phyloP scores from a whole-genome alignment of 2,329 filamentous ascomycete species.

The Nothomitra cinnamomea region DNA sequence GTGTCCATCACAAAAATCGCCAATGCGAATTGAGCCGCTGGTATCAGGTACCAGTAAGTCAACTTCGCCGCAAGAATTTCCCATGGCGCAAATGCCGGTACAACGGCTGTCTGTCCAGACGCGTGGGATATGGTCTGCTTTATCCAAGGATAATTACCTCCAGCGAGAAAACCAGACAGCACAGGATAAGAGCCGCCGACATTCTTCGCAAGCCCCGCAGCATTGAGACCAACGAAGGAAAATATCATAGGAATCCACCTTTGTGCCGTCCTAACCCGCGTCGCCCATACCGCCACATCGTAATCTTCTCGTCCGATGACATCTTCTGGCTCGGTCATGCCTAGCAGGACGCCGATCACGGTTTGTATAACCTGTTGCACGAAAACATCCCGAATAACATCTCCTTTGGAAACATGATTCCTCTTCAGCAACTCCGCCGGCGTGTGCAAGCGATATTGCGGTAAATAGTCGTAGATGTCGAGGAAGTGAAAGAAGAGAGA shows the following conservation, averaged over 20 bases:
- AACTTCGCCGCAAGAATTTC: conserved; percentile 57
- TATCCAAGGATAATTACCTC: conserved; percentile 64
- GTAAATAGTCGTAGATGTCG: conserved; percentile 70
- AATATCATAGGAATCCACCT: conserved; percentile 58
- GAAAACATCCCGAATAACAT: conserved; percentile 80
- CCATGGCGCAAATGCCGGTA: conserved; percentile 68
- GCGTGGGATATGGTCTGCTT: conserved; percentile 38
- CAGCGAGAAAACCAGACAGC: conserved; percentile 58
- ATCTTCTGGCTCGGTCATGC: conserved; percentile 55
- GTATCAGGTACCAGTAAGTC: conserved; percentile 66
- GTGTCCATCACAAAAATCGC: conserved; percentile 72
- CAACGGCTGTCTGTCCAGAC: conserved; percentile 27
- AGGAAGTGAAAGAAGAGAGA: conserved; percentile 78
- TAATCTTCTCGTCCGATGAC: conserved; percentile 65
- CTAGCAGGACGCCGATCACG: conserved; percentile 47
- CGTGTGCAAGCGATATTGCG: conserved; percentile 85
- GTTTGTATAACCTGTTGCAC: conserved; percentile 86
- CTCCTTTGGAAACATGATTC: conserved; percentile 70
- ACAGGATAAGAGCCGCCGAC: conserved; percentile 53
- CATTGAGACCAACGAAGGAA: conserved; percentile 57
- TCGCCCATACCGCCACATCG: conserved; percentile 81
- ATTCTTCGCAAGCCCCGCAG: conserved; percentile 56
- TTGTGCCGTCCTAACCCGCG: conserved; percentile 62
- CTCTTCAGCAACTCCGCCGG: conserved; percentile 77
- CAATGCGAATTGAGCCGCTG: conserved; percentile 56